Conservation (phyloP, 768 basidiomycete species). For the Neoboletus brunneissimus region DNA sequence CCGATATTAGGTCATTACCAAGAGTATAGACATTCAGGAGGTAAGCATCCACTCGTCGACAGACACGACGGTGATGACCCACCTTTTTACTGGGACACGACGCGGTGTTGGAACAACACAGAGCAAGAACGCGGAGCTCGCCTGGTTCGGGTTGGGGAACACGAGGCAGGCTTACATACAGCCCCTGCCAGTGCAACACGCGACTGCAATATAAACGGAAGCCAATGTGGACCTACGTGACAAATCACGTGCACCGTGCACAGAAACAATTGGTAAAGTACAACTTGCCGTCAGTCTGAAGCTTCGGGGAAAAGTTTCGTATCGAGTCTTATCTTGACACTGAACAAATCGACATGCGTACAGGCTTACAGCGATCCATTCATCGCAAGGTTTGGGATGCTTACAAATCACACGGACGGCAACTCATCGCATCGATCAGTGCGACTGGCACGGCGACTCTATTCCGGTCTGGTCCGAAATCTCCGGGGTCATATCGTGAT, state of each 20-base stretch:
- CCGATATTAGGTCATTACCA: neutral
- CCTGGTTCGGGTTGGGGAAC: constrained; percentile 25
- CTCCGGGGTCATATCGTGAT: too few species aligned
- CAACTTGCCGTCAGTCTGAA: neutral
- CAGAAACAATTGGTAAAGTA: neutral
- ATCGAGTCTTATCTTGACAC: too few species aligned
- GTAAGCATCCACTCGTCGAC: constrained; percentile 3
- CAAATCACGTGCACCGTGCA: constrained; percentile 29
- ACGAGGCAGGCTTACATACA: constrained; percentile 33
- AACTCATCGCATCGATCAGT: too few species aligned
- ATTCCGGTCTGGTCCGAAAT: too few species aligned
- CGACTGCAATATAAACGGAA: constrained; percentile 7
- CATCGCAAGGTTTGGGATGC: too few species aligned
- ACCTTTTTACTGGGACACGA: constrained; percentile 27
- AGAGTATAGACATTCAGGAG: neutral
- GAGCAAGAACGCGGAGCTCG: constrained; percentile 21
- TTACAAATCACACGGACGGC: too few species aligned
- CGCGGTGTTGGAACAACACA: constrained; percentile 22
- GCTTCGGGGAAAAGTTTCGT: neutral
- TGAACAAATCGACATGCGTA: neutral
- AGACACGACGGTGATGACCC: constrained; percentile 5
- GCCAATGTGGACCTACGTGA: constrained; percentile 4
- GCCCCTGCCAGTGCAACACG: constrained; percentile 8
- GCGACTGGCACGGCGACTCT: too few species aligned
- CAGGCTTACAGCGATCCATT: too few species aligned